Conservation (phyloP, 1,284 basidiomycete genomes). For the Vanrija sp. region DNA sequence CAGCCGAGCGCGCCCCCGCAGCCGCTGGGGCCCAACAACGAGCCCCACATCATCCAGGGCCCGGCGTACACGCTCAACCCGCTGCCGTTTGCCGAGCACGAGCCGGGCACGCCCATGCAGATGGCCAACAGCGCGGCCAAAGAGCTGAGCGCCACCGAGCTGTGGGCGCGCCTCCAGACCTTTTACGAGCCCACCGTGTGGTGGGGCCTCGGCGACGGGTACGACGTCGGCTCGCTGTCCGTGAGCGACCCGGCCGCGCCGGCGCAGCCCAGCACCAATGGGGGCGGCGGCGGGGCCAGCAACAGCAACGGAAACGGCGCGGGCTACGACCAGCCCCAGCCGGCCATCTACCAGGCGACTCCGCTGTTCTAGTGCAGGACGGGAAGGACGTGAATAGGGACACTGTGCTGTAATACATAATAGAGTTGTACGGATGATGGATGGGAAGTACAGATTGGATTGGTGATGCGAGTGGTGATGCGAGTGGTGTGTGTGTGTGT, state of each 20-base stretch:
- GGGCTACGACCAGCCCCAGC: neutral
- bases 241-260: neutral
- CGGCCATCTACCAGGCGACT: neutral
- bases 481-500: no score
- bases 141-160: slow-evolving; percentile 22
- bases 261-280: neutral
- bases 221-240: slow-evolving; percentile 13
- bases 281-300: neutral
- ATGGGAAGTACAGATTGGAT: no score
- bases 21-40: neutral
- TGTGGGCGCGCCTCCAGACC: slow-evolving; percentile 41
- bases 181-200: slow-evolving; percentile 37
- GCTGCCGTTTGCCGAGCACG: neutral
- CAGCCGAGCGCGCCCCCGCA: neutral
- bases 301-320: neutral
- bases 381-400: neutral
- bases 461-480: no score
- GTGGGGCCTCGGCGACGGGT: slow-evolving; percentile 8
- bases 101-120: neutral
- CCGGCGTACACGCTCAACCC: neutral
- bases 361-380: neutral
- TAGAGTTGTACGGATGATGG: no score
- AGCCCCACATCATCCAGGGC: neutral
- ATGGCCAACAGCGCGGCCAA: neutral
- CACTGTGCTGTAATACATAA: neutral